Base-by-base conservation (phyloP, 2,329 filamentous ascomycete species). In the Claviceps sp. region DNA sequence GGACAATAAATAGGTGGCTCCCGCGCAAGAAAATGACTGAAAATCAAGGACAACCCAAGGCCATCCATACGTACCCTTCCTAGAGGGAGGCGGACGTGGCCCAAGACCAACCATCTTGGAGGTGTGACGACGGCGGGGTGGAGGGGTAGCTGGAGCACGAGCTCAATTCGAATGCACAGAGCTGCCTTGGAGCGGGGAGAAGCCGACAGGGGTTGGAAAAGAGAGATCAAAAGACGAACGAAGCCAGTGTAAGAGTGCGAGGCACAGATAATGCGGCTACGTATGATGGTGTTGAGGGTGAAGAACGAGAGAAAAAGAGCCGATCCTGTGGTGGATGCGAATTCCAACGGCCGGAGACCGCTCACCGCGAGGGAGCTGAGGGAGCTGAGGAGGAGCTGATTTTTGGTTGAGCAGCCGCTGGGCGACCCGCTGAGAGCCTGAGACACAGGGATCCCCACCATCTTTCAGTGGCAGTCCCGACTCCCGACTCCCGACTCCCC, bases 21-120 rank as follows among this genome's bases (percentile, higher is more conserved):
- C 23, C 9, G 46, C 22, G 48, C 36, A 48, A 17, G 13, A 17
- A 38, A 23, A 34, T 9, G n/a, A 38, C 29, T 14, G 52, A 53
- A 23, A 14, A 51, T 13, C 14, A 13, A 42, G 23, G 5, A 34
- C 22, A 11, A 45, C 36, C 17, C 45, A 46, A 34, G 29, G 43
- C 39, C n/a, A 47, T 43, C 51, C 53, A 55, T 56, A 77, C 80
- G 67, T 78, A 86, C 86, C 86, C 78, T 86, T 88, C 59, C 73
- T 69, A 60, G 70, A 72, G 60, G 71, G 71, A 57, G 71, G 72
- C 63, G 68, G 71, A 63, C 72, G 70, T 60, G 72, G 72, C 66
- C 73, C 73, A 56, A 75, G 66, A 57, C 72, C 72, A 60, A 75
- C 73, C 73, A 76, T 76, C 63, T 66, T 73, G 66, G 57, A 52